Conservation (phyloP, 306 rosid species). For the Macrotyloma uniflorum region DNA sequence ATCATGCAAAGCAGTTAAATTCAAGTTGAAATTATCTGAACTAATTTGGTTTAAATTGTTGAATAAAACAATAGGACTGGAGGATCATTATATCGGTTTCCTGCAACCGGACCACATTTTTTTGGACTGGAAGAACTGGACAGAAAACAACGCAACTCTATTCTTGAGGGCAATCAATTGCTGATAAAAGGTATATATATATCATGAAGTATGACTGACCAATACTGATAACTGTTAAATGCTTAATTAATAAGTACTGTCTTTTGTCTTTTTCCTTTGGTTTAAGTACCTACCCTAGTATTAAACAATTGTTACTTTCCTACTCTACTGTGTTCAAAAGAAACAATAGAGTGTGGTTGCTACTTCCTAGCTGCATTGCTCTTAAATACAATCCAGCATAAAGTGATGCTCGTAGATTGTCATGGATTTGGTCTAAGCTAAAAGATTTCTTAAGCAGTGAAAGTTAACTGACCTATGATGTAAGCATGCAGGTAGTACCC, state of each 20-base stretch:
- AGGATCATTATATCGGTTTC: neutral
- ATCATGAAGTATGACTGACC: conserved; percentile 32
- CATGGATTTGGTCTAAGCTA: conserved; percentile 6
- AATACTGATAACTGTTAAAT: conserved; percentile 9
- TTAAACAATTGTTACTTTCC: neutral
- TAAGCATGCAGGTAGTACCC: conserved; percentile 23
- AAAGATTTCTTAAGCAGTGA: conserved; percentile 26
- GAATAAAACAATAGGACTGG: neutral
- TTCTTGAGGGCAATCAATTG: conserved; percentile 39
- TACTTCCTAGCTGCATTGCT: conserved; percentile 1
- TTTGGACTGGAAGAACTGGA: conserved; percentile 1
- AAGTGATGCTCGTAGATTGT: neutral
- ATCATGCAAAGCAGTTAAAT: no score
- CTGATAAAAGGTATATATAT: conserved; percentile 32
- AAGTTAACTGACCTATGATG: neutral
- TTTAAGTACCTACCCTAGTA: neutral
- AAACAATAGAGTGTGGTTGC: conserved; percentile 5
- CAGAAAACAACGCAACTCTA: conserved; percentile 23
- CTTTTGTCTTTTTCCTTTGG: conserved; percentile 37
- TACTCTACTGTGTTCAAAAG: neutral
- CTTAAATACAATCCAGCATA: neutral
- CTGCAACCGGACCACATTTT: neutral
- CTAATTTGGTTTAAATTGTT: neutral
- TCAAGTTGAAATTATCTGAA: neutral
- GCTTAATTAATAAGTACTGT: neutral